Percentiles rank a stretch among this genome's conserved stretches.
Evolutionary conservation across 2,329 filamentous ascomycete genomes (phyloP).

Genomic region (Curvularia sp.): DNA sequence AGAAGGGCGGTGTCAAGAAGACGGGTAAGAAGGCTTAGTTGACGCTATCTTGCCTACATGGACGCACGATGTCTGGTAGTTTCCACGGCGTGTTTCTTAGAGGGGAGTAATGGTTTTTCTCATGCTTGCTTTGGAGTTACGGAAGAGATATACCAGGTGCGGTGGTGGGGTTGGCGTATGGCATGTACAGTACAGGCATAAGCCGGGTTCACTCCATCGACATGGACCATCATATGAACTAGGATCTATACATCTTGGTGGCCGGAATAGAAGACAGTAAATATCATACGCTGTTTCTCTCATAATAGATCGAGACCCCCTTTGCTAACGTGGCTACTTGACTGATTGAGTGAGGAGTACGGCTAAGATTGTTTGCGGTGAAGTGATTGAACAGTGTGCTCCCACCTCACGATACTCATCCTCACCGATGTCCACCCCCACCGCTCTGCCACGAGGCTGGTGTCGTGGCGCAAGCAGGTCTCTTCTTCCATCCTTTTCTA

Average conservation of each 20-base stretch:
- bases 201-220: background rate
- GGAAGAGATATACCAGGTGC: background rate
- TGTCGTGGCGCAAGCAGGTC: too few relatives aligned
- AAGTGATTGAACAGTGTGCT: background rate
- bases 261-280: background rate
- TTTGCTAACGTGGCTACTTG: background rate
- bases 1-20: conserved; percentile 39
- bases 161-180: background rate
- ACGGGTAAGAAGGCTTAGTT: conserved; percentile 20
- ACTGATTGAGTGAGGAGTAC: background rate
- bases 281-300: background rate
- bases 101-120: background rate
- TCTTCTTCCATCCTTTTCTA: too few relatives aligned
- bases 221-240: background rate
- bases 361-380: background rate
- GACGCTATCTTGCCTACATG: background rate
- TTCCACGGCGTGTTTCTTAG: too few relatives aligned
- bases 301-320: background rate
- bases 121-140: background rate
- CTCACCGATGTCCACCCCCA: too few relatives aligned
- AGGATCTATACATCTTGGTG: background rate
- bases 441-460: too few relatives aligned
- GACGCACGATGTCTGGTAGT: too few relatives aligned
- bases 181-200: background rate
- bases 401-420: background rate